phyloP scores from a whole-genome alignment of 345 rosid species.

The Reutealis trisperma region DNA sequence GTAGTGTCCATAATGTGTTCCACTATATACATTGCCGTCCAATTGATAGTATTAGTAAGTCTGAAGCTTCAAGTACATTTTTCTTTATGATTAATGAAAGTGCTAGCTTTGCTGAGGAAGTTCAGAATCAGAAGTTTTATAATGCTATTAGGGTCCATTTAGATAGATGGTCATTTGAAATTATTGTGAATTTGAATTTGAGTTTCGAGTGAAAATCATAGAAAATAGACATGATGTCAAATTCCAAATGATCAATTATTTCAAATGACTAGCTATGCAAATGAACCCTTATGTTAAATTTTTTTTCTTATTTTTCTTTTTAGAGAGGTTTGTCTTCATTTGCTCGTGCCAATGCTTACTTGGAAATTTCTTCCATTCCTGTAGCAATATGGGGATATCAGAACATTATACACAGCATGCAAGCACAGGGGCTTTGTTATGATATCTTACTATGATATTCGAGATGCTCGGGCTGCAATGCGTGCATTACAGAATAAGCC shows the following conservation, averaged over 20 bases:
- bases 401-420: constrained; percentile 75
- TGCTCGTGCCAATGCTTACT: constrained; percentile 14
- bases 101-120: background rate
- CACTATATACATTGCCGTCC: background rate
- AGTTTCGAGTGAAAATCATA: too few relatives aligned
- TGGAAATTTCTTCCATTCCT: constrained; percentile 19
- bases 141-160: too few relatives aligned
- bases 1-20: background rate
- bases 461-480: constrained; percentile 78
- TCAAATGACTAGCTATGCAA: too few relatives aligned
- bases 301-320: background rate
- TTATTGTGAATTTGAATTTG: too few relatives aligned
- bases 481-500: constrained; percentile 67
- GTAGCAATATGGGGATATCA: constrained; percentile 74
- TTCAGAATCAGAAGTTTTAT: too few relatives aligned
- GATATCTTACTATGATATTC: constrained; percentile 80
- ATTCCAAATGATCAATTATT: too few relatives aligned
- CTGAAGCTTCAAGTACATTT: background rate
- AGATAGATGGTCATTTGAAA: too few relatives aligned
- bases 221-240: too few relatives aligned
- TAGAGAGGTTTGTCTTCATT: background rate
- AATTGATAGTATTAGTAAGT: background rate
- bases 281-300: too few relatives aligned
- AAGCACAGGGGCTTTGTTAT: constrained; percentile 81
- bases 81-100: background rate